These are phyloP conservation scores for Diplotaxis tenuifolia DNA, from an alignment of 345 rosid species.

Conservation along the genomic window DNA sequence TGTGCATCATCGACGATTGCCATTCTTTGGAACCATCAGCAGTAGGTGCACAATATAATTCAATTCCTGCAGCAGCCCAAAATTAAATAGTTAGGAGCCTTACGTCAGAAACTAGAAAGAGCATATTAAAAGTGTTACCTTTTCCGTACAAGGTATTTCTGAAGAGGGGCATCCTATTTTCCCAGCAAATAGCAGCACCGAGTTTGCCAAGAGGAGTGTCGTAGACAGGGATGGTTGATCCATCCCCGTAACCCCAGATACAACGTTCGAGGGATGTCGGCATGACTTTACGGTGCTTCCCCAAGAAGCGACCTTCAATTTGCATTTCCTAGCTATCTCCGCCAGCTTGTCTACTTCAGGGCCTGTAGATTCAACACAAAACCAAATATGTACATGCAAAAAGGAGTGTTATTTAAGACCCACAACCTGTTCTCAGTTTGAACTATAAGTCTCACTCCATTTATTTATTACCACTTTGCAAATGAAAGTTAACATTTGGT, in stretches of 20 bases:
- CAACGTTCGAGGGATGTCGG: conserved; percentile 84
- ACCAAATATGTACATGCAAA: background rate
- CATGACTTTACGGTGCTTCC: too few species aligned
- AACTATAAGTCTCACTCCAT: background rate
- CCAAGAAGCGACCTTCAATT: conserved; percentile 71
- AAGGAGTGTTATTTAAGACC: conserved; percentile 1
- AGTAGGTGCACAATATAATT: too few species aligned
- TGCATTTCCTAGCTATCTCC: conserved; percentile 64
- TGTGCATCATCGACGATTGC: conserved; percentile 84
- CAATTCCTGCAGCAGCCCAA: conserved; percentile 44
- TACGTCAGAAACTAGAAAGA: background rate
- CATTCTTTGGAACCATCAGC: conserved; percentile 66
- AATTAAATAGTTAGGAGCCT: background rate
- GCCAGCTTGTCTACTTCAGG: conserved; percentile 78
- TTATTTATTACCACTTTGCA: background rate
- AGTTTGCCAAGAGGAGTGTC: conserved; percentile 69
- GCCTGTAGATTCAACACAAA: conserved; percentile 41
- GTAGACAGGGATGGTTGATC: conserved; percentile 82
- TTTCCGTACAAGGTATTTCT: conserved; percentile 82
- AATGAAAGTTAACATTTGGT: background rate
- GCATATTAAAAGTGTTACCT: conserved; percentile 42
- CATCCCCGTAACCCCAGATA: too few species aligned
- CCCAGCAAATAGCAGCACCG: conserved; percentile 97
- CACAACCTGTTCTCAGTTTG: background rate
- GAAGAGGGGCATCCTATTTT: conserved; percentile 86